These are phyloP conservation scores for Elsinoe perseae DNA, from an alignment of 2,329 filamentous ascomycete species.

Conservation along the genomic window DNA sequence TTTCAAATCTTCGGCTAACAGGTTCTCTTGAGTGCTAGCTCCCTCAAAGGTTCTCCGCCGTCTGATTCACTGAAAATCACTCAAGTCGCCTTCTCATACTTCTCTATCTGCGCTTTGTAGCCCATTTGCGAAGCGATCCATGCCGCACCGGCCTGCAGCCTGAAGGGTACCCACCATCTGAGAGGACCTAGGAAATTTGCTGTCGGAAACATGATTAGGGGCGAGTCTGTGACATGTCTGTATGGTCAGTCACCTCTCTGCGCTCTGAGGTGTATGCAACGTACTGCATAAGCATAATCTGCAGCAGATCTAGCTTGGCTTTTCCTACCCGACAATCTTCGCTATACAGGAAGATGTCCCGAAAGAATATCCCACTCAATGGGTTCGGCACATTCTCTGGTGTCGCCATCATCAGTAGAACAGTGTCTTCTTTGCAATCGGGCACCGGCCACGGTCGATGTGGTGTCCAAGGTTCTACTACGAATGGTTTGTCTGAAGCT, in stretches of 20 bases:
- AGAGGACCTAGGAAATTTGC: neutral
- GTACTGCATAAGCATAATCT: conserved; percentile 6
- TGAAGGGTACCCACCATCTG: neutral
- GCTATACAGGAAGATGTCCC: conserved; percentile 5
- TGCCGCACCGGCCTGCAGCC: neutral
- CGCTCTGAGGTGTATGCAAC: neutral
- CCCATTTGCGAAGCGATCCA: neutral
- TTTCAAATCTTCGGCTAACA: too few species aligned
- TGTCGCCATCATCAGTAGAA: neutral
- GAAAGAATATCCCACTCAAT: neutral
- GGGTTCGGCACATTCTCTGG: conserved; percentile 6
- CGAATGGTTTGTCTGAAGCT: neutral
- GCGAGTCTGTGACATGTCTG: neutral
- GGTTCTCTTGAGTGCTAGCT: too few species aligned
- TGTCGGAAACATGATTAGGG: neutral
- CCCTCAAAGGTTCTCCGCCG: too few species aligned
- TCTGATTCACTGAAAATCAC: too few species aligned
- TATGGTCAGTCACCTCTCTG: neutral
- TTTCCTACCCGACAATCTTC: neutral
- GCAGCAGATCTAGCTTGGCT: neutral
- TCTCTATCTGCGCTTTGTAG: neutral
- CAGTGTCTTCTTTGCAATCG: conserved; percentile 1
- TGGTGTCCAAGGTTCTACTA: neutral
- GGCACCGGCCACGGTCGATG: conserved; percentile 8
- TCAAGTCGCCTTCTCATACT: conserved; percentile 4